Evolutionary conservation across 768 basidiomycete genomes (phyloP).

Genomic region (Mycena venus): DNA sequence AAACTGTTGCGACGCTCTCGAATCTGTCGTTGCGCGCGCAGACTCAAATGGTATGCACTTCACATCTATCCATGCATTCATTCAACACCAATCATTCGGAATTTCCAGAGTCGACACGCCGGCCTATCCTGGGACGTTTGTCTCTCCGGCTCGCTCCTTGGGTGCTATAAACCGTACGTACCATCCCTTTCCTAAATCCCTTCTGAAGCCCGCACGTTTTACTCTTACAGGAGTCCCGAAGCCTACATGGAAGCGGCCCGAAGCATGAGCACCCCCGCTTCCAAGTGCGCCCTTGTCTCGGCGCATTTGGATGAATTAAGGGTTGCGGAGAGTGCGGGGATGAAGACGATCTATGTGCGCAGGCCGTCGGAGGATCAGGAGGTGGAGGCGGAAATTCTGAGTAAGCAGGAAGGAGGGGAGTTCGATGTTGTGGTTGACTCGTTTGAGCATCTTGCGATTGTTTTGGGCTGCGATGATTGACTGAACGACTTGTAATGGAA

Average conservation of each 20-base stretch:
- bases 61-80: no score
- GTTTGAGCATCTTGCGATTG: constrained; percentile 30
- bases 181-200: not conserved
- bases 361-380: constrained; percentile 50
- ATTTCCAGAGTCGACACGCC: constrained; percentile 25
- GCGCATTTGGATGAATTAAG: constrained; percentile 56
- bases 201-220: no score
- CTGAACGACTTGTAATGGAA: not conserved
- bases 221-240: constrained; percentile 41
- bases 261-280: constrained; percentile 47
- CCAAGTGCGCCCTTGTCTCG: constrained; percentile 58
- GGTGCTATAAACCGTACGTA: constrained; percentile 21
- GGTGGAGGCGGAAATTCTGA: constrained; percentile 35
- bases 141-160: constrained; percentile 23
- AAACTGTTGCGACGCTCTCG: constrained; percentile 27
- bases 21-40: constrained; percentile 27
- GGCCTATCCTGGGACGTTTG: constrained; percentile 33
- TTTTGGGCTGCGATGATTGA: constrained; percentile 32
- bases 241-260: constrained; percentile 53
- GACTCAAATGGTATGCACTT: constrained; percentile 30
- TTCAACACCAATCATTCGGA: no score
- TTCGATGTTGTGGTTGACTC: constrained; percentile 54
- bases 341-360: constrained; percentile 59
- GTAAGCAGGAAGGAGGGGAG: constrained; percentile 54
- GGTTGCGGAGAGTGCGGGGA: constrained; percentile 51